Evolutionary conservation across 2,329 filamentous ascomycete species (phyloP).

Genomic region (Cercospora sojina): DNA sequence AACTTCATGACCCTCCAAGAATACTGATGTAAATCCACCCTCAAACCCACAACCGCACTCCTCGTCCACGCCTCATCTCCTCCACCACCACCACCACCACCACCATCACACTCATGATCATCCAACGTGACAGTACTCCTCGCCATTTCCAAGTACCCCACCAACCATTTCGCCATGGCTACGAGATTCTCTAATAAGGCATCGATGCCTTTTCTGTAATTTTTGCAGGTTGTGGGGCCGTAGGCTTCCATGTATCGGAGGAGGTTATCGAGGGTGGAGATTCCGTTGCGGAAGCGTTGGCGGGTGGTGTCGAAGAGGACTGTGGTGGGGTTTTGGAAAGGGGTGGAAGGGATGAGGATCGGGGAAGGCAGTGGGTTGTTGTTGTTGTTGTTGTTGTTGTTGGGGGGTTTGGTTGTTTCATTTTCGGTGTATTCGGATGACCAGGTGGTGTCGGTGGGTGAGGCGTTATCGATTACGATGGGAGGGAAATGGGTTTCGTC

Average conservation of each 20-base stretch:
- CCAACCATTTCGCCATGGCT: slow-evolving; percentile 23
- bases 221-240: slow-evolving; percentile 13
- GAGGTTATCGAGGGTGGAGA: slow-evolving; percentile 21
- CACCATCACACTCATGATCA: neutral
- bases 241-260: slow-evolving; percentile 18
- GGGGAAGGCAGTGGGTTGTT: too few species aligned
- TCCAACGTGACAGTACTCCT: neutral
- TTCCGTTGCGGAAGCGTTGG: slow-evolving; percentile 16
- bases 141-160: slow-evolving; percentile 17
- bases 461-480: neutral
- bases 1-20: slow-evolving; percentile 25
- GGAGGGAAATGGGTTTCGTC: neutral
- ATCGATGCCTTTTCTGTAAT: slow-evolving; percentile 16
- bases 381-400: neutral
- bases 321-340: slow-evolving; percentile 8
- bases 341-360: neutral
- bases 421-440: neutral
- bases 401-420: neutral
- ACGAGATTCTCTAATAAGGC: slow-evolving; percentile 19
- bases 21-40: slow-evolving; percentile 25
- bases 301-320: slow-evolving; percentile 22
- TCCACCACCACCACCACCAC: neutral
- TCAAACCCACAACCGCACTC: slow-evolving; percentile 18
- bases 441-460: slow-evolving; percentile 9
- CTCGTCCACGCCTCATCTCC: slow-evolving; percentile 15